A percentile compares a stretch with the other conserved stretches of the same genome.
These are phyloP conservation scores for Nicotiana tabacum DNA, from an alignment of 257 asterid species.

Conservation along the genomic window DNA sequence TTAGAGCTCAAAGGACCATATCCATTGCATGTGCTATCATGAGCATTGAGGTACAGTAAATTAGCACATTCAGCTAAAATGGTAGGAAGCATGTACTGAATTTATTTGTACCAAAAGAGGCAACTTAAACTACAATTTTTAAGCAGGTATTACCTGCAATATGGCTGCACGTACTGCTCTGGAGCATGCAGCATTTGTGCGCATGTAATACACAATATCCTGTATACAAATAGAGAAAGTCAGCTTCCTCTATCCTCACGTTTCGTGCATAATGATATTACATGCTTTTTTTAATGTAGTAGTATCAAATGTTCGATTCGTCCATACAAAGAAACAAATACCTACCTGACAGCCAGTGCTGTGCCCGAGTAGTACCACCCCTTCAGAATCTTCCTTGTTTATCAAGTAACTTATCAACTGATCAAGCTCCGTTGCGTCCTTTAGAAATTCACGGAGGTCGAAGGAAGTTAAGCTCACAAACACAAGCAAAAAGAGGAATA, in stretches of 20 bases:
- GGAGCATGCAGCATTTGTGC: constrained; percentile 91
- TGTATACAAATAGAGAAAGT: constrained; percentile 18
- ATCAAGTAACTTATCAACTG: constrained; percentile 85
- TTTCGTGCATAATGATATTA: background rate
- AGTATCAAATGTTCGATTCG: background rate
- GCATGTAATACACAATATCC: constrained; percentile 89
- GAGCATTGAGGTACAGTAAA: background rate
- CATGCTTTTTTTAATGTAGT: background rate
- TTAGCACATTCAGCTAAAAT: background rate
- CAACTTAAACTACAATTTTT: background rate
- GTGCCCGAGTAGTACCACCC: constrained; percentile 91
- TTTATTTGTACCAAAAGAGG: background rate
- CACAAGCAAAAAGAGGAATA: background rate
- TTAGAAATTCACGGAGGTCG: constrained; percentile 7
- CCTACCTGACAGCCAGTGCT: constrained; percentile 95
- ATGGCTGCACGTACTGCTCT: constrained; percentile 94
- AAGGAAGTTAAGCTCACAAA: background rate
- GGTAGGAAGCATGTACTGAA: constrained; percentile 1
- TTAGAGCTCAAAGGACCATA: background rate
- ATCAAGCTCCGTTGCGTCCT: constrained; percentile 93
- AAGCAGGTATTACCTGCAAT: constrained; percentile 58
- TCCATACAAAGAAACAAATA: background rate
- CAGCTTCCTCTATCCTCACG: background rate
- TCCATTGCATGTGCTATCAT: background rate
- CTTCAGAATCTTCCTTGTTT: constrained; percentile 93